phyloP scores from a whole-genome alignment of 208 protist genomes.

The Crithidia acanthocephali region DNA sequence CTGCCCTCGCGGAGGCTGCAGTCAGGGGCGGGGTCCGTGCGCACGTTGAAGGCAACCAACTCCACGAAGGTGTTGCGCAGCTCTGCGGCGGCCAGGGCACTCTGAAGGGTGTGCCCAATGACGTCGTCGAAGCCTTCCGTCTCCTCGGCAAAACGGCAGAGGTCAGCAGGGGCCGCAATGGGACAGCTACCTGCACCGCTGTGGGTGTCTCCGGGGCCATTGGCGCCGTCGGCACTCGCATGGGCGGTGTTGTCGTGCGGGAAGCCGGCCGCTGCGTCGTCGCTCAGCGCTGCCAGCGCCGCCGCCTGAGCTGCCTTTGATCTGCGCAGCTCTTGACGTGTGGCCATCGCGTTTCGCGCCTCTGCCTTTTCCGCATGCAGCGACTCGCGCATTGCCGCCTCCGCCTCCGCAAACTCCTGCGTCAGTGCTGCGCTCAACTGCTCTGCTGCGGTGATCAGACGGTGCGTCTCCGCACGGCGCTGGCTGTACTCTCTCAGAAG shows the following conservation, averaged over 20 bases:
- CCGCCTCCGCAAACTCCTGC: conserved; percentile 3
- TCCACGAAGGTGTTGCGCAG: conserved; percentile 23
- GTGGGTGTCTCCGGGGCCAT: not conserved
- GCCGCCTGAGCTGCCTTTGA: not conserved
- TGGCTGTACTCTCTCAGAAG: conserved; percentile 30
- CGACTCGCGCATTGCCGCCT: conserved; percentile 4
- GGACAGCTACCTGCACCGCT: not conserved
- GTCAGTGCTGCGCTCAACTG: not conserved
- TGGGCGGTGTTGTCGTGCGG: not conserved
- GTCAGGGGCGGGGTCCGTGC: not conserved
- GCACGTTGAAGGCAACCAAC: conserved; percentile 20
- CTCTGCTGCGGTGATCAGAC: not conserved
- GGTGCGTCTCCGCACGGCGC: conserved; percentile 3
- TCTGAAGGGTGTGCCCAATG: not conserved
- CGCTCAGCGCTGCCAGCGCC: not conserved
- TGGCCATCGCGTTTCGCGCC: not conserved
- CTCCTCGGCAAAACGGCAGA: not conserved
- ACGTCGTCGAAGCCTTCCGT: not conserved
- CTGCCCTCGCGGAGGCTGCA: not conserved
- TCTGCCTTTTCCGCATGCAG: conserved; percentile 12
- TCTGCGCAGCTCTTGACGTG: conserved; percentile 13
- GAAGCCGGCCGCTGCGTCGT: not conserved
- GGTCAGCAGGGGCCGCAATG: no score
- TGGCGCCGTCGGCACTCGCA: not conserved
- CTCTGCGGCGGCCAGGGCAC: conserved; percentile 33